Base-by-base conservation (phyloP, 805 yeast species). In the Sungouiella blattae region DNA sequence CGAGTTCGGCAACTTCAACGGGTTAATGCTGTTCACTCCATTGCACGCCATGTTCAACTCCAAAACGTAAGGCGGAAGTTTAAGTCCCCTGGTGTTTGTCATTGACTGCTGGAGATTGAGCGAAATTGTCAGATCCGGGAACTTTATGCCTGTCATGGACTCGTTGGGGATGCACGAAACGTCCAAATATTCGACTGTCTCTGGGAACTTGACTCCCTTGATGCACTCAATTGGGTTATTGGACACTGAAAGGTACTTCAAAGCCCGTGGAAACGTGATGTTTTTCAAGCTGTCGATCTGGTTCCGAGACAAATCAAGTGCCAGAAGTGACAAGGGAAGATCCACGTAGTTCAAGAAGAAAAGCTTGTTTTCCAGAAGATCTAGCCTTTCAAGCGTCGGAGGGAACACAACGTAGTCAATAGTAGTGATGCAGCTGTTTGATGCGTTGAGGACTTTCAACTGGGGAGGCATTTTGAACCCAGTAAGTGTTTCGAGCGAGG, bases 21-120 rank as follows among this genome's bases (percentile, higher is more conserved):
- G 73, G 43, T 67, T 67, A 25, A 68, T 65, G 45, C 71, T 64
- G 44, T 67, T 67, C 23, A 68, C 71, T 11, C 73, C 72, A 43
- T 64, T 58, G 30, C 54, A 54, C 7, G 63, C 60, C 40, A 67
- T 44, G 26, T 64, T 61, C 25, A 67, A 45, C 17, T 52, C 47
- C 36, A 46, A 50, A 14, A 68, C 41, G 17, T 38, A 44, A 15
- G 57, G 52, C 1, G 72, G 71, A 21, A 68, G 44, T 40, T 67
- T 68, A 21, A 68, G 50, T 0, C 73, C 73, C 32, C 73, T 46
- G 1, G 71, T 67, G 40, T 56, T 66, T 5, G 71, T 65, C 72
- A 67, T 68, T 3, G 71, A 63, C 34, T 62, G 63, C 43, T 67
- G 72, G 9, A 68, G 45, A 39, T 68, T 68, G 32, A 68, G 55